phyloP scores from a whole-genome alignment of 192 early-diverging fungal species.

The Coemansia javaensis region DNA sequence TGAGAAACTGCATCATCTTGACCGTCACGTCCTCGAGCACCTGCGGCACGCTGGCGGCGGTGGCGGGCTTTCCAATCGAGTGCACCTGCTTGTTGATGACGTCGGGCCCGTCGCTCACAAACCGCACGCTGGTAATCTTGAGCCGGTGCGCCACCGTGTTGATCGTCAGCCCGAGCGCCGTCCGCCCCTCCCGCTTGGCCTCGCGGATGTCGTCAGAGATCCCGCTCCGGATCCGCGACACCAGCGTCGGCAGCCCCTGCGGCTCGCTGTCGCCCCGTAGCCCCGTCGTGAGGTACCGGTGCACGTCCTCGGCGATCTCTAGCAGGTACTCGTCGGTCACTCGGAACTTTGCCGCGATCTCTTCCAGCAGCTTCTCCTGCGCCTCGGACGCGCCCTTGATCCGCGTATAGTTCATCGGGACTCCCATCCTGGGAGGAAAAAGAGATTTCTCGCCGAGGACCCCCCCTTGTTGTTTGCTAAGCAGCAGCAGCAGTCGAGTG shows the following conservation, averaged over 20 bases:
- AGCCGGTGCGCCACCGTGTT: slow-evolving; percentile 19
- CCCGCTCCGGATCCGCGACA: slow-evolving; percentile 18
- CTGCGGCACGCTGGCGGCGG: neutral
- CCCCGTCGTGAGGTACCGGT: slow-evolving; percentile 9
- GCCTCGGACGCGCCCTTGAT: slow-evolving; percentile 22
- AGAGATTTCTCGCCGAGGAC: no score
- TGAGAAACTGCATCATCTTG: slow-evolving; percentile 70
- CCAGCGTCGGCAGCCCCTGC: slow-evolving; percentile 12
- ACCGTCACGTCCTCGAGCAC: slow-evolving; percentile 74
- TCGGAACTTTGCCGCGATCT: slow-evolving; percentile 18
- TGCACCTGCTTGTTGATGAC: slow-evolving; percentile 43
- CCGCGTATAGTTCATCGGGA: no score
- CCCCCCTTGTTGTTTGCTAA: no score
- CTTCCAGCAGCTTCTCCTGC: slow-evolving; percentile 23
- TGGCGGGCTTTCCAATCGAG: slow-evolving; percentile 5
- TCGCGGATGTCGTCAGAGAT: slow-evolving; percentile 17
- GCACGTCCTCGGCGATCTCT: slow-evolving; percentile 16
- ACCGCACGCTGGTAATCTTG: slow-evolving; percentile 33
- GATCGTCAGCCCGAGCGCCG: slow-evolving; percentile 25
- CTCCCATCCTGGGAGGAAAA: no score
- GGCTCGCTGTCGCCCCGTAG: slow-evolving; percentile 5
- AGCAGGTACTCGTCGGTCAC: slow-evolving; percentile 11
- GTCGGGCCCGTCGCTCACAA: slow-evolving; percentile 6
- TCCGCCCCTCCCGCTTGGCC: neutral
- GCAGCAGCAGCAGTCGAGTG: no score